Percentiles rank a stretch among this genome's conserved stretches.
Conservation (phyloP, 116 monocot genomes). For the Papilionanthe hybrid region DNA sequence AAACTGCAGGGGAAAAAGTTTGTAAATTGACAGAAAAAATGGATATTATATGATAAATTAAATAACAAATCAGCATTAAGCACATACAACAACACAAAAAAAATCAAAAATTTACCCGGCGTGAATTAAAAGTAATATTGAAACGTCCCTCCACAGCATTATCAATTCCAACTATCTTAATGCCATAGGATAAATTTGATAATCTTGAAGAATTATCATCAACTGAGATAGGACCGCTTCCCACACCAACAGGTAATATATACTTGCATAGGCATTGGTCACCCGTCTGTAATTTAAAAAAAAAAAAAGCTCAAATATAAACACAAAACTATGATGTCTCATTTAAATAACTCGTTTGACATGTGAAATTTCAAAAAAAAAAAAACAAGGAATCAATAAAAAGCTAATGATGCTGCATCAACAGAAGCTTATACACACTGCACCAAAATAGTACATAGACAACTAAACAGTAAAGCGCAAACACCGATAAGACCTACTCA, state of each 20-base stretch:
- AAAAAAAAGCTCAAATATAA: background rate
- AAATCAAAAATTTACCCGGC: conserved; percentile 37
- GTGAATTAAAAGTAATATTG: conserved; percentile 55
- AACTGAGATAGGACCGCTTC: conserved; percentile 19
- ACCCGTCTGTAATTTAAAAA: conserved; percentile 57
- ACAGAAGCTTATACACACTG: background rate
- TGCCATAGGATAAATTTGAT: conserved; percentile 16
- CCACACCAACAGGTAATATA: conserved; percentile 41
- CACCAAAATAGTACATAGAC: background rate
- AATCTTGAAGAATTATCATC: conserved; percentile 15
- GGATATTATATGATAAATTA: background rate
- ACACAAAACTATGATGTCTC: background rate
- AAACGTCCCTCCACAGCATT: conserved; percentile 75
- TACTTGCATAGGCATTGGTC: conserved; percentile 75
- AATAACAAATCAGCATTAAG: background rate
- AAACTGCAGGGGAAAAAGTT: background rate
- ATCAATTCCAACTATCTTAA: conserved; percentile 55
- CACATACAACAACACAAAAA: background rate
- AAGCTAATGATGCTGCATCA: background rate
- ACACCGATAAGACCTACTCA: background rate
- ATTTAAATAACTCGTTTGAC: conserved; percentile 1
- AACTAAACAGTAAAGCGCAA: background rate
- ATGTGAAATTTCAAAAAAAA: background rate
- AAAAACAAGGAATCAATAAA: background rate
- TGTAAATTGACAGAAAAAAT: background rate